Base-by-base conservation (phyloP, 352 stramenopile genomes). In the Hyaloperonospora brassicae region DNA sequence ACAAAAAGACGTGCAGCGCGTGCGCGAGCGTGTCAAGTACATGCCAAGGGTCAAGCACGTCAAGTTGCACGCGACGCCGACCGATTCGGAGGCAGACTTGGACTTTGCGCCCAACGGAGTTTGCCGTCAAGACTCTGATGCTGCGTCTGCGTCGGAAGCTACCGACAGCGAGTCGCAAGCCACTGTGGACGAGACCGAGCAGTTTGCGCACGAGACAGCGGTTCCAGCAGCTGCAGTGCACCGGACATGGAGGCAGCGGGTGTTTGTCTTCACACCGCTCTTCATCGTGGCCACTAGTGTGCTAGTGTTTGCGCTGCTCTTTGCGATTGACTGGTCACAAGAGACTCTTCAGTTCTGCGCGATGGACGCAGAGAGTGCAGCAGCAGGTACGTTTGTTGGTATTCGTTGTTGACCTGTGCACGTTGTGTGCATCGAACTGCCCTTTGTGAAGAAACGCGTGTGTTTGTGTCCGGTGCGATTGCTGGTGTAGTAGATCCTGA, bases 81-180 rank as follows among this genome's bases (percentile, higher is more conserved):
- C 72, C 49, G 72, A 86, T 43, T 82, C 69, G 40, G 80, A 76
- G 30, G 61, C 74, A 21, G 80, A 88, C 55, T 84, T 72, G 41
- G 79, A 87, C 50, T 87, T 84, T 46, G 57, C 46, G 5, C 67
- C 62, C 0, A 77, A 70, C 6, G 66, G 62, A 23, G 52, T 38
- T 35, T 36, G 42, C 11, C 1, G 6, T n/a, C 67, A 74, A 13
- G 61, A 75, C 13, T 75, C 56, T 3, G 73, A 83, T 42, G 44
- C 65, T 5, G 62, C 72, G 47, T 75, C 65, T 24, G 52, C 79
- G 8, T 47, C 64, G 0, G 73, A 88, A n/a, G 64, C 76, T 25
- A 71, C 84, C n/a, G 57, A 65, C 0, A 63, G 67, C 1, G 75
- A 86, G 52, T 59, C 58, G 17, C 61, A 55, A 25, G 68, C 59